Base-by-base conservation (phyloP, 1,284 basidiomycete genomes). In the Cystobasidium pallidum region DNA sequence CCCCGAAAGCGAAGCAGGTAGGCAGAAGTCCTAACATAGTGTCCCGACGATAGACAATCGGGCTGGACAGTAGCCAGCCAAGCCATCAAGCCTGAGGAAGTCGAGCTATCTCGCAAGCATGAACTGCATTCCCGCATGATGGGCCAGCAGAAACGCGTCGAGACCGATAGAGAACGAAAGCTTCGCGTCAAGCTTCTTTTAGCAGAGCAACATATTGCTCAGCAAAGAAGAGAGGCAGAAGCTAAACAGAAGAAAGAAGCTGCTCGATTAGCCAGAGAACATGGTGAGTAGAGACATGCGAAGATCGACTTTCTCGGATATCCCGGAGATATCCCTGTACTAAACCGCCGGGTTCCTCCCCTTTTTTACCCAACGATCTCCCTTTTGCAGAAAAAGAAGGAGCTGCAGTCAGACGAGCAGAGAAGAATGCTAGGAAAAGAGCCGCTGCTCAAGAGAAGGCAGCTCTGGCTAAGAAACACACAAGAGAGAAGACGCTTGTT, bases 381-480 rank as follows among this genome's bases (percentile, higher is more conserved):
- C 54, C 64, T n/a, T n/a, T n/a, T 24, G 51, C 58, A 59, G 32
- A 52, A 47, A 26, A 36, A 28, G 28, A 30, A 49, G 61, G 51
- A 39, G 55, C 65, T 21, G 49, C 55, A 17, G 28, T 36, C n/a
- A 17, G 62, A 26, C 7, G 52, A 52, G 21, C 59, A 11, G 26
- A 70, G 32, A 66, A 64, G 24, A 65, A 55, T 8, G 52, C 73
- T 41, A 21, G 45, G n/a, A 73, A 73, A 43, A n/a, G 61, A 58
- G 51, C 36, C 43, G 17, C 58, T 63, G 39, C 52, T 36, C 34
- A 72, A 49, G 21, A 74, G 24, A 59, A 70, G 28, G 67, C 67
- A 4, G 58, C 24, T n/a, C 11, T 41, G 24, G 55, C 55, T n/a
- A 58, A 41, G 11, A 21, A 45, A 21, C 28, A 8, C 17, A 28